Evolutionary conservation across 306 rosid species (phyloP).

Genomic region (Leucaena leucocephala): DNA sequence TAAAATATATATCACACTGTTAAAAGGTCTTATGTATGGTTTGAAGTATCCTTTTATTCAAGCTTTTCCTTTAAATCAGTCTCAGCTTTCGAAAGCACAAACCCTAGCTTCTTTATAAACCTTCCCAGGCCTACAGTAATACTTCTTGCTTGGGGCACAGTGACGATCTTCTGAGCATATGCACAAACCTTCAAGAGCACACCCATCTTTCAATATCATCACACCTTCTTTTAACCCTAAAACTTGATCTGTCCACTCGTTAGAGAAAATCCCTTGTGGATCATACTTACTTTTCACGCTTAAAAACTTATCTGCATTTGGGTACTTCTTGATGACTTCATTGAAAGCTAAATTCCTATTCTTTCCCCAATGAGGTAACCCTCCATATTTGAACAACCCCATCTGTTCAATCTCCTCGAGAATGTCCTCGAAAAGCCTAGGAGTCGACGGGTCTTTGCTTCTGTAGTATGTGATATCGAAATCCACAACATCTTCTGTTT

Average conservation of each 20-base stretch:
- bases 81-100: no score
- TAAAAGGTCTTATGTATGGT: no score
- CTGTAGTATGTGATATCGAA: conserved; percentile 71
- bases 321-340: conserved; percentile 54
- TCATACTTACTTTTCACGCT: conserved; percentile 56
- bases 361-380: conserved; percentile 84
- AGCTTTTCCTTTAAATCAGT: no score
- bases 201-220: conserved; percentile 56
- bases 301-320: conserved; percentile 44
- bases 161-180: no score
- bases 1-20: no score
- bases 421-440: conserved; percentile 72
- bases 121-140: no score
- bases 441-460: conserved; percentile 57
- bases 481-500: conserved; percentile 63
- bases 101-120: no score
- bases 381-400: conserved; percentile 70
- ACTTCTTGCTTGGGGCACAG: no score
- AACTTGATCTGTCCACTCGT: conserved; percentile 72
- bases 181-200: conserved; percentile 74
- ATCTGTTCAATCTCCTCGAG: conserved; percentile 84
- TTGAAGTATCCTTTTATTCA: no score
- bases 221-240: conserved; percentile 53
- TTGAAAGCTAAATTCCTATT: conserved; percentile 68
- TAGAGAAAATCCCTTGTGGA: conserved; percentile 64